Base-by-base conservation (phyloP, 2,329 filamentous ascomycete genomes). In the Trichoderma koningii region DNA sequence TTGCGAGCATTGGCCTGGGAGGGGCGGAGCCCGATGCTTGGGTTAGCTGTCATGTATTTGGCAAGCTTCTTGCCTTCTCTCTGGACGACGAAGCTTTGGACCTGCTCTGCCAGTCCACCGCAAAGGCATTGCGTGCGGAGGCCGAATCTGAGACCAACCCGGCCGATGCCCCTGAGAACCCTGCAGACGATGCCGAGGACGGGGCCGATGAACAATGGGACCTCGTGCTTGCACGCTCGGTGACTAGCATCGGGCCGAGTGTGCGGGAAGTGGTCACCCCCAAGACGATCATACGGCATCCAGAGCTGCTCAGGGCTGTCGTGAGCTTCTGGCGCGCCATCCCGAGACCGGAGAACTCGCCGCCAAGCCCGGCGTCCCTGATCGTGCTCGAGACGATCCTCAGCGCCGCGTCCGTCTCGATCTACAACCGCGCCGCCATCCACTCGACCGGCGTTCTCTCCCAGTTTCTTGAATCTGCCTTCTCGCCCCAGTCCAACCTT, bases 31-130 rank as follows among this genome's bases (percentile, higher is more conserved):
- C 87, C 51, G 91, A 96, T 71, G 77, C 83, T 6, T 88, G 86
- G 86, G 83, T 85, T 62, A 85, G 83, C 70, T 86, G 84, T 70
- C 89, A 93, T 75, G 82, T 96, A 4, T 96, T 96, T 76, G 92
- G 92, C 30, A 89, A 89, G 70, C 84, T 97, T 9, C 82, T 97
- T 56, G 86, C 91, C 5, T 94, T 96, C 77, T 88, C 90, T 1
- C 78, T 96, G 57, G 90, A 92, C 63, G 90, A 96, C 74, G 87
- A 92, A 72, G 85, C 87, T 51, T 81, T 94, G 66, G 86, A 89
- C 61, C 80, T 85, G 63, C 81, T 95, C 55, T 95, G 91, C 73
- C 81, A 84, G 67, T 80, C 81, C 14, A 77, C 82, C 50, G 79
- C 78, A 41, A 74, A 76, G 66, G 71, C 72, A 14, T 68, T 78